Conservation (phyloP, 2,329 filamentous ascomycete genomes). For the Knufia petricola region DNA sequence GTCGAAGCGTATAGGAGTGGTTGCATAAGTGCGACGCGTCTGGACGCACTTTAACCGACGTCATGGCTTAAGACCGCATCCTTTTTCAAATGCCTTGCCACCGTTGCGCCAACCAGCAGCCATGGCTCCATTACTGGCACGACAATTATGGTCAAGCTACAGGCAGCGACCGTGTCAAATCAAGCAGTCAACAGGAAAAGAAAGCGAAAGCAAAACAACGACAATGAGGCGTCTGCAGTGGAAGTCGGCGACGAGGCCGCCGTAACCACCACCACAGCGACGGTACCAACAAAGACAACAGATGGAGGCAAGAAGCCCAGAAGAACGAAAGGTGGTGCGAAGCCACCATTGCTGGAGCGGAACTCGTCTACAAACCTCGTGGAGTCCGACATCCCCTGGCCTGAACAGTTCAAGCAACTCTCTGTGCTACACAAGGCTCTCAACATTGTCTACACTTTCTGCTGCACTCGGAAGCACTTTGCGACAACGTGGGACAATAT, state of each 20-base stretch:
- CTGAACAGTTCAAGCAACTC: constrained; percentile 60
- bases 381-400: constrained; percentile 58
- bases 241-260: constrained; percentile 14
- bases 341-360: constrained; percentile 30
- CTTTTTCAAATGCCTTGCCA: not conserved
- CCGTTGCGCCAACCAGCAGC: not conserved
- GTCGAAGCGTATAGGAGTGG: too few relatives aligned
- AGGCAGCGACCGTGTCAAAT: constrained; percentile 35
- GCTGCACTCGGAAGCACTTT: constrained; percentile 82
- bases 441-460: constrained; percentile 91
- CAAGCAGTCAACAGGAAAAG: constrained; percentile 32
- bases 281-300: constrained; percentile 46
- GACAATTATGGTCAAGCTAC: constrained; percentile 30
- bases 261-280: constrained; percentile 30
- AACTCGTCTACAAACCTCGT: constrained; percentile 35
- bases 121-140: not conserved
- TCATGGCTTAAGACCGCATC: not conserved
- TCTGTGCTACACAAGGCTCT: constrained; percentile 72
- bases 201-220: constrained; percentile 25
- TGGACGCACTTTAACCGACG: not conserved
- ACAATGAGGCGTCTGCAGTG: not conserved
- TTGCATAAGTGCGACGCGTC: not conserved
- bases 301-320: constrained; percentile 47
- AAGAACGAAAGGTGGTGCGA: constrained; percentile 32
- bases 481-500: constrained; percentile 88